Evolutionary conservation across 2,329 filamentous ascomycete species (phyloP).

Genomic region (Colletotrichum sp.): DNA sequence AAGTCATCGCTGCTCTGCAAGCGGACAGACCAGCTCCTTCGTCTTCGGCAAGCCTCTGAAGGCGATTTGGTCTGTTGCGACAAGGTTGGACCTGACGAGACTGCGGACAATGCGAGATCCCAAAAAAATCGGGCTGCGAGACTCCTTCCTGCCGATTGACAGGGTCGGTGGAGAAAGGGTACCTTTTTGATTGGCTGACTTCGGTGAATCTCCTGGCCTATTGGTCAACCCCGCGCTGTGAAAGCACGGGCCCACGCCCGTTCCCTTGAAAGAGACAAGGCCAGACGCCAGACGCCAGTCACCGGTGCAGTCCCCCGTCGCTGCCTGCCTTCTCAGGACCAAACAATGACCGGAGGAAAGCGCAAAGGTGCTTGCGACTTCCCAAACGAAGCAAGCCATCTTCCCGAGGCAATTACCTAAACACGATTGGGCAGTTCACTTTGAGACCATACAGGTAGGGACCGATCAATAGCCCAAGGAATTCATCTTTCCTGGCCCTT

Average conservation of each 20-base stretch:
- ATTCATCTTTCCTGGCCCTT: background rate
- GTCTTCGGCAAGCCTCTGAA: conserved; percentile 37
- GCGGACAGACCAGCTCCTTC: conserved; percentile 57
- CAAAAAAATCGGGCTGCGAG: conserved; percentile 23
- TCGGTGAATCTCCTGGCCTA: conserved; percentile 11
- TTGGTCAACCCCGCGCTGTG: conserved; percentile 18
- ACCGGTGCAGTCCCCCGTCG: background rate
- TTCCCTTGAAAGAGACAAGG: background rate
- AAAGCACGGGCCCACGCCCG: conserved; percentile 5
- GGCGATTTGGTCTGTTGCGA: conserved; percentile 21
- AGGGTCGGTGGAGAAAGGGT: conserved; percentile 13
- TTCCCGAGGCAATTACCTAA: background rate
- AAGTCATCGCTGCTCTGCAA: conserved; percentile 63
- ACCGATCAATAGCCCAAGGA: background rate
- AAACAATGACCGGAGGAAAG: background rate
- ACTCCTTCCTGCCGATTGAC: conserved; percentile 15
- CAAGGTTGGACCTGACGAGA: conserved; percentile 12
- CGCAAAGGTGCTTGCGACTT: background rate
- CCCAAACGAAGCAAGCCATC: background rate
- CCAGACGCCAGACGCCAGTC: background rate
- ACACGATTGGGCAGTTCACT: background rate
- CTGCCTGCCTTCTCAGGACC: background rate
- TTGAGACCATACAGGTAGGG: background rate
- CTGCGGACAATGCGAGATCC: conserved; percentile 16
- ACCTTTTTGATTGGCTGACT: conserved; percentile 13